Conservation (phyloP, 306 rosid species). For the Senna tora region DNA sequence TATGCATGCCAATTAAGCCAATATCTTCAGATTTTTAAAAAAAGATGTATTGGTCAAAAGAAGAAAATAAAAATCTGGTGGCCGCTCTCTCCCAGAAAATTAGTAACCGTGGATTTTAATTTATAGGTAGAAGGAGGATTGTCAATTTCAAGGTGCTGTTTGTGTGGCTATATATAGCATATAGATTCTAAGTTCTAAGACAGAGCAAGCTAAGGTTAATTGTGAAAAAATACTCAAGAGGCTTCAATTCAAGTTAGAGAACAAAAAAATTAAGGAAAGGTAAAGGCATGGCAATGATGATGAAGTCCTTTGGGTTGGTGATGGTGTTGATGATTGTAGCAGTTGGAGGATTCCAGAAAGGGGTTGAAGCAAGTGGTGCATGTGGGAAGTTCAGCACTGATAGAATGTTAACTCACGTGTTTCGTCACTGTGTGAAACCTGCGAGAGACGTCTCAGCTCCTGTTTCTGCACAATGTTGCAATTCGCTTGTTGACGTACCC, state of each 20-base stretch:
- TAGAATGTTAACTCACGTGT: slow-evolving; percentile 8
- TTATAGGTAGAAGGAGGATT: neutral
- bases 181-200: no score
- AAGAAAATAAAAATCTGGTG: no score
- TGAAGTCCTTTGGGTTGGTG: neutral
- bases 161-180: neutral
- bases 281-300: neutral
- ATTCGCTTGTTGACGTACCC: neutral
- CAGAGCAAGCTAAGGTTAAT: no score
- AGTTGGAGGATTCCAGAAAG: neutral
- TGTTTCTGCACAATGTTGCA: neutral
- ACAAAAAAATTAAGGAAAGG: neutral
- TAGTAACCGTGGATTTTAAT: neutral
- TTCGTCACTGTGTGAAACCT: slow-evolving; percentile 15
- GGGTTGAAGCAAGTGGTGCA: neutral
- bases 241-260: neutral
- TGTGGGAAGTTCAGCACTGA: slow-evolving; percentile 12
- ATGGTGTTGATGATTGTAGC: neutral
- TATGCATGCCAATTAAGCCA: neutral
- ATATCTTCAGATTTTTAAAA: no score
- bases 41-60: no score
- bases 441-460: neutral
- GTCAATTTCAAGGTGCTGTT: neutral
- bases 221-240: neutral
- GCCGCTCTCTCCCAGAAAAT: neutral